A percentile compares a stretch with the other conserved stretches of the same genome.
Evolutionary conservation across 805 yeast genomes (phyloP).

Genomic region (Komagataella pastoris): DNA sequence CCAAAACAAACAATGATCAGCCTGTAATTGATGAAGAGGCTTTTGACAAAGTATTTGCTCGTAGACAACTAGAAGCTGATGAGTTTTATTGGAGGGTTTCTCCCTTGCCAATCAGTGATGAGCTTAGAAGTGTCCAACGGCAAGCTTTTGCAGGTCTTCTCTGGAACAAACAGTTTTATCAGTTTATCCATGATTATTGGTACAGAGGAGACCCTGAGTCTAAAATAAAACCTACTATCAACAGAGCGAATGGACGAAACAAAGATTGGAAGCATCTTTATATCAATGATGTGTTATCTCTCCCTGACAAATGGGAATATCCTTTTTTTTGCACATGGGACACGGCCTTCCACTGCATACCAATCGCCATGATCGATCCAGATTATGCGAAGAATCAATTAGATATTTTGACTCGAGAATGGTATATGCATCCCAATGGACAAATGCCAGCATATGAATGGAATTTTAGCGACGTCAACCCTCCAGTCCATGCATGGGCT

Average conservation of each 20-base stretch:
- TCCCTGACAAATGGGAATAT: slow-evolving; percentile 95
- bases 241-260: slow-evolving; percentile 81
- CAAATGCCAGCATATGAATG: slow-evolving; percentile 95
- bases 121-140: slow-evolving; percentile 71
- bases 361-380: slow-evolving; percentile 88
- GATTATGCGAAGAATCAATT: slow-evolving; percentile 82
- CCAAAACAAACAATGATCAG: slow-evolving; percentile 16
- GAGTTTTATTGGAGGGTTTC: slow-evolving; percentile 83
- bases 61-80: slow-evolving; percentile 80
- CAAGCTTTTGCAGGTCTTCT: slow-evolving; percentile 90
- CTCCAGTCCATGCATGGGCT: slow-evolving; percentile 97
- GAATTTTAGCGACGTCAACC: slow-evolving; percentile 93
- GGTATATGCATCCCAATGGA: slow-evolving; percentile 99
- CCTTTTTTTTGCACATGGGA: slow-evolving; percentile 98
- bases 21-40: slow-evolving; percentile 52
- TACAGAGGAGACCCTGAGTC: slow-evolving; percentile 70
- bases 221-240: slow-evolving; percentile 62
- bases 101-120: slow-evolving; percentile 74
- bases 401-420: slow-evolving; percentile 76
- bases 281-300: slow-evolving; percentile 73
- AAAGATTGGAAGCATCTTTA: slow-evolving; percentile 82
- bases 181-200: slow-evolving; percentile 81
- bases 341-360: slow-evolving; percentile 88
- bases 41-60: slow-evolving; percentile 55
- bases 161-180: slow-evolving; percentile 90